A percentile compares a stretch with the other conserved stretches of the same genome.
phyloP scores from a whole-genome alignment of 805 yeast species.

The Pichia occidentalis region DNA sequence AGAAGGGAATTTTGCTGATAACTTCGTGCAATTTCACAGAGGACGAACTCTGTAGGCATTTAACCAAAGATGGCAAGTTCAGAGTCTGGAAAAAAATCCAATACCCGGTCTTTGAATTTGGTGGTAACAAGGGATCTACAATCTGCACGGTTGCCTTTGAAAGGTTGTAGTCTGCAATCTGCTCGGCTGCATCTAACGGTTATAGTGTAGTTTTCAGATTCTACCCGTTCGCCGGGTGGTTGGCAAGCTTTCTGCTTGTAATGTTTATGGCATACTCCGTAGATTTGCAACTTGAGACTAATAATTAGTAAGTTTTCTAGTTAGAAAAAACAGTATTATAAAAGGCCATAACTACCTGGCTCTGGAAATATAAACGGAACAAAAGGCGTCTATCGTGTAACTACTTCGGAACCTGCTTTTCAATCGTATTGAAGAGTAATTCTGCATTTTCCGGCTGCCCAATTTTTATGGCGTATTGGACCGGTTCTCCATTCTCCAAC shows the following conservation, averaged over 20 bases:
- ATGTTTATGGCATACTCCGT: too few species aligned
- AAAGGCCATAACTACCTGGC: too few species aligned
- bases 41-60: conserved; percentile 54
- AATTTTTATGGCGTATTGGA: conserved; percentile 77
- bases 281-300: too few species aligned
- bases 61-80: conserved; percentile 38
- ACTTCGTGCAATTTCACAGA: conserved; percentile 95
- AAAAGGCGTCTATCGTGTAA: not conserved
- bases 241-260: too few species aligned
- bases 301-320: too few species aligned
- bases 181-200: too few species aligned
- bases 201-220: too few species aligned
- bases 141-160: conserved; percentile 81
- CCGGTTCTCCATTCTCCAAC: conserved; percentile 57
- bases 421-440: conserved; percentile 47
- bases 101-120: conserved; percentile 82
- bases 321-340: too few species aligned
- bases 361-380: not conserved
- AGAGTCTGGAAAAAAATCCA: conserved; percentile 57
- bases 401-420: conserved; percentile 29
- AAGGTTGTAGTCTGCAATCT: conserved; percentile 27
- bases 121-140: conserved; percentile 83
- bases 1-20: conserved; percentile 58
- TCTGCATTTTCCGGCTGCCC: conserved; percentile 55
- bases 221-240: too few species aligned